phyloP scores from a whole-genome alignment of 306 rosid species.

The Vigna unguiculata region DNA sequence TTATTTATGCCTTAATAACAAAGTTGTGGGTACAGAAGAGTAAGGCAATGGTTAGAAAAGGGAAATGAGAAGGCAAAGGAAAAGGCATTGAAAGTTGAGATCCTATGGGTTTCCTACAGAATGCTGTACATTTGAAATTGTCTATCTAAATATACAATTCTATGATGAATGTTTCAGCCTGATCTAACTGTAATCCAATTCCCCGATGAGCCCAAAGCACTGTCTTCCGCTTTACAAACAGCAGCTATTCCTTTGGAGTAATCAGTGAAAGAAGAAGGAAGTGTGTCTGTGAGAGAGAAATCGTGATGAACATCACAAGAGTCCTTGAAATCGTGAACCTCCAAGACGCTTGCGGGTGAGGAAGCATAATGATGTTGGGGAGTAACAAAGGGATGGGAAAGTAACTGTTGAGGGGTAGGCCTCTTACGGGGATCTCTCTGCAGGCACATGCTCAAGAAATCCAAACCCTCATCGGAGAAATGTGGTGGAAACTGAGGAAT shows the following conservation, averaged over 20 bases:
- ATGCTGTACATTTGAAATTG: conserved; percentile 44
- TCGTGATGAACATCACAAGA: conserved; percentile 39
- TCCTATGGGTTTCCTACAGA: conserved; percentile 33
- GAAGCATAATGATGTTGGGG: conserved; percentile 7
- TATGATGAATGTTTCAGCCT: conserved; percentile 7
- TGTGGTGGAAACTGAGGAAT: conserved; percentile 60
- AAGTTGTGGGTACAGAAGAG: not conserved
- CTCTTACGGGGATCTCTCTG: conserved; percentile 64
- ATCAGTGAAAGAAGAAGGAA: conserved; percentile 25
- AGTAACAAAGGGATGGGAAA: conserved; percentile 65
- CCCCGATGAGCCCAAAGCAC: conserved; percentile 47
- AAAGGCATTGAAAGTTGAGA: conserved; percentile 30
- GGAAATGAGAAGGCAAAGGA: not conserved
- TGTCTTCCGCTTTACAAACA: conserved; percentile 39
- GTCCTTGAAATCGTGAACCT: conserved; percentile 41
- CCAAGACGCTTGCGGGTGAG: conserved; percentile 64
- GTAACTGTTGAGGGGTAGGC: conserved; percentile 50
- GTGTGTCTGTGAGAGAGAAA: conserved; percentile 39
- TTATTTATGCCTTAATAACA: conserved; percentile 1
- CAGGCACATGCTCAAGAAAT: conserved; percentile 66
- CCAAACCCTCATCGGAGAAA: conserved; percentile 57
- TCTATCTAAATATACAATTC: conserved; percentile 13
- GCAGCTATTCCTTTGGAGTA: conserved; percentile 8
- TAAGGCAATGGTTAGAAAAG: conserved; percentile 21
- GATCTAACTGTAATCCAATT: conserved; percentile 71